Conservation (phyloP, 2,329 filamentous ascomycete genomes). For the Knoxdaviesia capensis region DNA sequence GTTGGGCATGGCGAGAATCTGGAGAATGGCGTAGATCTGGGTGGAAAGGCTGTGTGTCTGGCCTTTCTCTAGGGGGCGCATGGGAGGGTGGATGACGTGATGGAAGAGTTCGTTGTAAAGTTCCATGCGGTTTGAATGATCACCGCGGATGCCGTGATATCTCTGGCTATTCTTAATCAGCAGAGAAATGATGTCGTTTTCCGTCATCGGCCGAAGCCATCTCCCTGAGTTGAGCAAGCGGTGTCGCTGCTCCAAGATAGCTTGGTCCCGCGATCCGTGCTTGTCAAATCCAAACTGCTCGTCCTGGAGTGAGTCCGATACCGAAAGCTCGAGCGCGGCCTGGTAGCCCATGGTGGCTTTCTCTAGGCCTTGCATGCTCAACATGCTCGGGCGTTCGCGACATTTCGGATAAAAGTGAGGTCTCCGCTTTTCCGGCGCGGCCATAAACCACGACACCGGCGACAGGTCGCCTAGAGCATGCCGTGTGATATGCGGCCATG, state of each 20-base stretch:
- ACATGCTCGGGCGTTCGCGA: slow-evolving; percentile 47
- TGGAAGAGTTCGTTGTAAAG: slow-evolving; percentile 43
- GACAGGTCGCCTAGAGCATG: slow-evolving; percentile 1
- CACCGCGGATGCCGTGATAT: slow-evolving; percentile 25
- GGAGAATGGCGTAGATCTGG: slow-evolving; percentile 49
- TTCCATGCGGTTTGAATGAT: slow-evolving; percentile 21
- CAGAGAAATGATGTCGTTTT: slow-evolving; percentile 36
- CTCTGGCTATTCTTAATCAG: slow-evolving; percentile 34
- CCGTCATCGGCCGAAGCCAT: slow-evolving; percentile 33
- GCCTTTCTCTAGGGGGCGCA: slow-evolving; percentile 31
- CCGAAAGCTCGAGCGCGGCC: slow-evolving; percentile 44
- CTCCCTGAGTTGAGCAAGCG: slow-evolving; percentile 31
- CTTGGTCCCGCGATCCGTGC: slow-evolving; percentile 29
- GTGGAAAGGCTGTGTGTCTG: slow-evolving; percentile 45
- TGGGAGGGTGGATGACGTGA: slow-evolving; percentile 36
- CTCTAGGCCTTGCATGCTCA: slow-evolving; percentile 51
- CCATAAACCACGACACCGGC: slow-evolving; percentile 1
- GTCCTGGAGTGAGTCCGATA: slow-evolving; percentile 43
- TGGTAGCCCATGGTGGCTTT: slow-evolving; percentile 51
- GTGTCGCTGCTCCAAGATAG: slow-evolving; percentile 36
- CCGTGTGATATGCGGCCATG: slow-evolving; percentile 38
- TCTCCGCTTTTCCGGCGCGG: slow-evolving; percentile 20
- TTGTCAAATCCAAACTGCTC: slow-evolving; percentile 39
- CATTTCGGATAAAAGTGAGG: slow-evolving; percentile 39
- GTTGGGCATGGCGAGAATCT: slow-evolving; percentile 41